Base-by-base conservation (phyloP, 1,139 yeast genomes). In the Candida sp. region DNA sequence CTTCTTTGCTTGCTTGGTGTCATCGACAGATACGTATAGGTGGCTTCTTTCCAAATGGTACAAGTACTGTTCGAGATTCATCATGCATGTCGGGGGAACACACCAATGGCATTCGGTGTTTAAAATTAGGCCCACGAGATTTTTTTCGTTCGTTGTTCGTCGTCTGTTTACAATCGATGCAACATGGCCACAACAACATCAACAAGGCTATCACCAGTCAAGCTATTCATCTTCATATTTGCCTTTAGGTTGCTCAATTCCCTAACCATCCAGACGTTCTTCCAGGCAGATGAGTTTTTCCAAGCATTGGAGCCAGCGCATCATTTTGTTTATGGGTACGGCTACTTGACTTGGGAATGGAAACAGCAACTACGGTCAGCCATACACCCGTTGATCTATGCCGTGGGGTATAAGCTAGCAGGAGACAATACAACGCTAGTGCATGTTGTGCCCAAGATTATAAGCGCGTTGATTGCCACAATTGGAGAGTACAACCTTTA, bases 271-370 rank as follows among this genome's bases (percentile, higher is more conserved):
- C 67, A 67, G 52, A 91, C 98, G 0, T 96, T 85, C 64, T 94
- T 94, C 70, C 99, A 96, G 67, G 96, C 99, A 0, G 99, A 96
- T 67, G 99, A 96, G 67, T 96, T 79, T 70, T 96, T 88, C 84
- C 99, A 96, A 68, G 78, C 94, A 0, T 72, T 96, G 43, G 99
- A 96, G 63, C 97, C 98, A 0, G 99, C 99, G 0, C 97, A 93
- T 67, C 55, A 64, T 8, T 71, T 78, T 28, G 87, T 86, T 0
- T 92, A 79, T 66, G 94, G 96, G 1, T 88, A 86, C 55, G 99
- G 99, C 0, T 84, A 85, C 60, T 65, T 85, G 44, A 92, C 99
- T 0, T 96, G 99, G 99, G 99, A 96, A 68, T 96, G 99, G 99
- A 64, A 73, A 34, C 75, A 79, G 47, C 86, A 85, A 2, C 70